Base-by-base conservation (phyloP, 495 filamentous ascomycete genomes). In the Bacidia gigantensis region DNA sequence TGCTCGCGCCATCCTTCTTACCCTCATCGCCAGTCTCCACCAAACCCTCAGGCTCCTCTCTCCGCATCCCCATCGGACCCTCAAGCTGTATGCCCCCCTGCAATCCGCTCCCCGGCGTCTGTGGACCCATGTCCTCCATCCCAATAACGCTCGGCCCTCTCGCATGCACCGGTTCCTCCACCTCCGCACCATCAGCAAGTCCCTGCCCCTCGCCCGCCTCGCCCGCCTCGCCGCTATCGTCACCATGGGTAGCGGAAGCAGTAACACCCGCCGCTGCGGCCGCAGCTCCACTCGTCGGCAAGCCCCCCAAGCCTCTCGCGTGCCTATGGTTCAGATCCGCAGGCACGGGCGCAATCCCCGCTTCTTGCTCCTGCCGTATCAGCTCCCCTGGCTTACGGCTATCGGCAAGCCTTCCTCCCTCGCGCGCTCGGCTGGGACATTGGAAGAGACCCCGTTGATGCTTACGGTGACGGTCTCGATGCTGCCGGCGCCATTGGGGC, bases 101-200 rank as follows among this genome's bases (percentile, higher is more conserved):
- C 39, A 45, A 44, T n/a, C 51, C 53, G 43, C 41, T 59, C 26
- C 46, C 53, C 47, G 29, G 68, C 21, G 75, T 70, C 64, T 95
- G 90, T 17, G 87, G 78, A 1, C 92, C 92, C 62, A 84, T 80
- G 61, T 98, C 92, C 59, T 88, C 84, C 23, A 87, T 78, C 0
- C 89, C 89, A 22, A 98, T 80, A 52, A 85, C 74, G 11, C 83
- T 77, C 0, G 92, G 90, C 0, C 88, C 86, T 14, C 85, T 75
- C 2, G 85, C 87, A 61, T 94, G 87, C 11, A 88, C 86, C 0
- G 77, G 59, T 58, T 92, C 87, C 7, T 63, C 60, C 3, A 64
- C 53, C 14, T 72, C 68, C 9, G 62, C 57, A 38, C 53, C 54
- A 32, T 49, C 50, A 25, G 39, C 51, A n/a, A 54, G 52, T 10